Base-by-base conservation (phyloP, 225 moss, liverwort and hornwort species). In the Anthoceros angustus region DNA sequence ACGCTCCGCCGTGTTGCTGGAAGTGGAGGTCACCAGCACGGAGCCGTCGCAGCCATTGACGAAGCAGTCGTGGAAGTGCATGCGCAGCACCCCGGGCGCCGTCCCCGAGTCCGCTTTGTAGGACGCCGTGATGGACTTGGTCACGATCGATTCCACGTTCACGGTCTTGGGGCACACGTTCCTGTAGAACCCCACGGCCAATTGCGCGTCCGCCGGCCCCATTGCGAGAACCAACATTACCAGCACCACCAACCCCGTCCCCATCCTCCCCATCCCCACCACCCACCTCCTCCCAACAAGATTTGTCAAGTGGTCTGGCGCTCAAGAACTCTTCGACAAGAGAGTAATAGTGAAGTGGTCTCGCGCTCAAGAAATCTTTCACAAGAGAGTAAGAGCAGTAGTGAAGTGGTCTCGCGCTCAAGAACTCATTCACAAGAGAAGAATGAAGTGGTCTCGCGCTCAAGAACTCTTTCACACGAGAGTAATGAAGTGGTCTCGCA, bases 1-100 rank as follows among this genome's bases (percentile, higher is more conserved):
- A 0, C 55, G 8, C n/a, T 55, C 55, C n/a, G 55, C 55, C 32
- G 32, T 32, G 46, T 48, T 18, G 46, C 14, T 18, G 46, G 12
- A 2, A 7, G 55, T 18, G 10, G 55, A 55, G 10, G 14, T 15
- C n/a, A 23, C n/a, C 8, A 55, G 55, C 14, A 55, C 55, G 0
- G 55, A 55, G 0, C 55, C 55, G 18, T 55, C 55, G 55, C n/a
- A 7, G 8, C 55, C 55, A 18, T 55, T 20, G 7, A 55, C 55
- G 14, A 55, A 55, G 55, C 7, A 18, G 18, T 55, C 55, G 55
- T 55, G 55, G 55, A 55, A 55, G 55, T 55, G 55, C 55, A 55
- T 7, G 8, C 55, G 55, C 55, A 55, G n/a, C n/a, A 55, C 23
- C n/a, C 55, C 55, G 0, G 55, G 55, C 8, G 55, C 55, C n/a